Evolutionary conservation across 306 rosid species (phyloP).

Genomic region (Argentina anserina): DNA sequence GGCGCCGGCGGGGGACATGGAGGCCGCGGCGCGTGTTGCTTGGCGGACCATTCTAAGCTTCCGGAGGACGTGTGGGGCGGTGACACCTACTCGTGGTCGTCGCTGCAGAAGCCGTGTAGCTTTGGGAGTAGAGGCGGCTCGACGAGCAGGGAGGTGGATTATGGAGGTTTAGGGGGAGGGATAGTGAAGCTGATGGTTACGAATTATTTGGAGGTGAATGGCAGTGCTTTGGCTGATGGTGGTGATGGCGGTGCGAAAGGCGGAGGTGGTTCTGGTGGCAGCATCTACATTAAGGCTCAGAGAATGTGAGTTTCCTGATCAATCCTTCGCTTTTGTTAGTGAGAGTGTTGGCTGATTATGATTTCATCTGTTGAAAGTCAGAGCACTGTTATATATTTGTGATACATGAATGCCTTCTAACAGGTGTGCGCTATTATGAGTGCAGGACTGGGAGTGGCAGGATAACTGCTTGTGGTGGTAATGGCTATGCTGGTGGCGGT

Average conservation of each 20-base stretch:
- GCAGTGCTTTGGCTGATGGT: conserved; percentile 75
- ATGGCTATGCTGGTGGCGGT: conserved; percentile 61
- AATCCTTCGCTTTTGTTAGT: not conserved
- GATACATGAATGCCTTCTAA: not conserved
- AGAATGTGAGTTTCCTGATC: conserved; percentile 59
- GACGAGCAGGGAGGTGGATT: conserved; percentile 70
- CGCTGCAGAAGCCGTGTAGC: conserved; percentile 71
- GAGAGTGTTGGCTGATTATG: not conserved
- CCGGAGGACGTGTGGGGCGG: conserved; percentile 99
- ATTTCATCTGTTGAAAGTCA: not conserved
- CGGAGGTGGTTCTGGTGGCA: conserved; percentile 99
- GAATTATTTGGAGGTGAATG: conserved; percentile 65
- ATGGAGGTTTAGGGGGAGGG: conserved; percentile 94
- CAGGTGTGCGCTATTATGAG: conserved; percentile 16
- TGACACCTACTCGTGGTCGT: conserved; percentile 87
- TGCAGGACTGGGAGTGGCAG: conserved; percentile 62
- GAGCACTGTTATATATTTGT: not conserved
- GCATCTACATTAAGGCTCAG: conserved; percentile 77
- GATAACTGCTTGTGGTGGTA: conserved; percentile 62
- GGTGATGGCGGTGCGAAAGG: conserved; percentile 79
- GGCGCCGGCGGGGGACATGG: conserved; percentile 98
- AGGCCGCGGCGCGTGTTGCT: conserved; percentile 94
- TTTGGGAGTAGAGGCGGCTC: conserved; percentile 86
- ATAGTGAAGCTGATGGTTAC: conserved; percentile 45
- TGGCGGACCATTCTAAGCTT: conserved; percentile 65